These are phyloP conservation scores for Diplodia corticola DNA, from an alignment of 2,329 filamentous ascomycete genomes.

Conservation along the genomic window DNA sequence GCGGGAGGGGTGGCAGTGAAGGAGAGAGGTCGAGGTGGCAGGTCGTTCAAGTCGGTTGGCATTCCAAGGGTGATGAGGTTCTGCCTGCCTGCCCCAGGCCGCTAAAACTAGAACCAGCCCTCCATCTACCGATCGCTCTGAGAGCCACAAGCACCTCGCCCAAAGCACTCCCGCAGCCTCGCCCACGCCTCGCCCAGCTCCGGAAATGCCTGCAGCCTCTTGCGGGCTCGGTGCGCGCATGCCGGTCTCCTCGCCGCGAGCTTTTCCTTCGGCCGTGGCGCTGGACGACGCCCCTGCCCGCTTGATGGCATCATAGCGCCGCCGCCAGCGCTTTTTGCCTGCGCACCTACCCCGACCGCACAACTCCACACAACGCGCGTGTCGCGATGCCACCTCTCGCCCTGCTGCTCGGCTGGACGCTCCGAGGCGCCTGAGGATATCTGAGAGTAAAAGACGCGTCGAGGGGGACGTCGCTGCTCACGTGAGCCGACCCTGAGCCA, in stretches of 20 bases:
- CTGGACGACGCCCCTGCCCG: conserved; percentile 2
- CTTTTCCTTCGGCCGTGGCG: not conserved
- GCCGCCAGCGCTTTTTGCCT: not conserved
- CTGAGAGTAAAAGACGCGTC: not conserved
- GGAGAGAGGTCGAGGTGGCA: conserved; percentile 8
- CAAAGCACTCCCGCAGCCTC: not conserved
- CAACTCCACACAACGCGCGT: conserved; percentile 1
- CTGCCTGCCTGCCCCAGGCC: conserved; percentile 4
- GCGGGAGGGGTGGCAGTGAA: conserved; percentile 3
- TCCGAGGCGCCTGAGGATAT: not conserved
- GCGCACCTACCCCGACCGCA: not conserved
- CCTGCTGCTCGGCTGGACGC: not conserved
- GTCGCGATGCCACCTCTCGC: not conserved
- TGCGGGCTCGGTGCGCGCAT: not conserved
- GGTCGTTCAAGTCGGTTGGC: not conserved
- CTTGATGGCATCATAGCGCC: conserved; percentile 1
- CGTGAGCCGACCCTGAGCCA: conserved; percentile 4
- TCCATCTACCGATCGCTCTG: conserved; percentile 7
- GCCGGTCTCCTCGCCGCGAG: not conserved
- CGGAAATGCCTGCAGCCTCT: not conserved
- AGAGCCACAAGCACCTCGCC: not conserved
- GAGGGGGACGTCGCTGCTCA: not conserved
- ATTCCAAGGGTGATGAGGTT: conserved; percentile 19
- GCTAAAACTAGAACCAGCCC: not conserved
- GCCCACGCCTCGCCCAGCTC: conserved; percentile 1